These are phyloP conservation scores for Plasmodium ovale DNA, from an alignment of 169 alveolate genomes.

Conservation along the genomic window DNA sequence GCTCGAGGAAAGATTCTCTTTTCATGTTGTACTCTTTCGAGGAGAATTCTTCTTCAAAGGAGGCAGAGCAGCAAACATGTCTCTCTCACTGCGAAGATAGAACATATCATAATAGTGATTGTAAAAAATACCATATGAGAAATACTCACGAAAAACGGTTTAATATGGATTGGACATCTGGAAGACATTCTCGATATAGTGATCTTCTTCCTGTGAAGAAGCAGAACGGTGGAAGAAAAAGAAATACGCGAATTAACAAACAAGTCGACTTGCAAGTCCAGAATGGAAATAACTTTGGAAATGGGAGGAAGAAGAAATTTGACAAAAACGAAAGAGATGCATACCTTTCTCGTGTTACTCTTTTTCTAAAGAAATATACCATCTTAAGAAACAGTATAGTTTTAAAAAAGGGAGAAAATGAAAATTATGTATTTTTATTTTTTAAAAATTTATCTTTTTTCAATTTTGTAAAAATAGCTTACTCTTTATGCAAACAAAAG, in stretches of 20 bases:
- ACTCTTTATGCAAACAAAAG: constrained; percentile 35
- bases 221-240: not conserved
- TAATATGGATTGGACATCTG: not conserved
- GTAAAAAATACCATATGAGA: too few relatives aligned
- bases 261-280: not conserved
- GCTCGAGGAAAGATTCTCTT: too few relatives aligned
- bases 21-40: too few relatives aligned
- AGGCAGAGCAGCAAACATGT: too few relatives aligned
- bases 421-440: not conserved
- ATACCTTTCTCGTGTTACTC: not conserved
- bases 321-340: not conserved
- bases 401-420: not conserved
- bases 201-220: not conserved
- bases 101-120: too few relatives aligned
- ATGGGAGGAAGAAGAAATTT: not conserved
- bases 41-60: too few relatives aligned
- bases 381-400: not conserved
- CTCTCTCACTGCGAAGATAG: too few relatives aligned
- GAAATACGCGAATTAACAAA: not conserved
- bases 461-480: constrained; percentile 16
- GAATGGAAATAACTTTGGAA: not conserved
- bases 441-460: constrained; percentile 25
- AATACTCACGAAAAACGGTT: too few relatives aligned
- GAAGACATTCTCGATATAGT: not conserved
- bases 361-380: not conserved